phyloP scores from a whole-genome alignment of 169 alveolate species.

The Nephromyces sp. region DNA sequence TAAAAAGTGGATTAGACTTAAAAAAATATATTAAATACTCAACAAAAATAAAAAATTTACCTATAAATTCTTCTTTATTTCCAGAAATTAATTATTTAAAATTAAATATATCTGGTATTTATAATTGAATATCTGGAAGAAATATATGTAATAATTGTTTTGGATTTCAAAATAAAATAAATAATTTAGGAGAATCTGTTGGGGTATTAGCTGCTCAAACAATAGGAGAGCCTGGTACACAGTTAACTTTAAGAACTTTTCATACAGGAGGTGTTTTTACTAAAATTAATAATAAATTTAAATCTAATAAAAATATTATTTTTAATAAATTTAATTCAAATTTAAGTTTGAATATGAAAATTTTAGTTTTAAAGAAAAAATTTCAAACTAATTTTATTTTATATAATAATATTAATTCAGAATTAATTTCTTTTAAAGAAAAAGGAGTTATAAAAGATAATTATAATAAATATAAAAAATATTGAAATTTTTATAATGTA shows the following conservation, averaged over 20 bases:
- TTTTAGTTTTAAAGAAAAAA: no score
- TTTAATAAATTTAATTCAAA: neutral
- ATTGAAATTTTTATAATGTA: neutral
- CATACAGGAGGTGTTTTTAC: slow-evolving; percentile 35
- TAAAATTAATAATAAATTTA: neutral
- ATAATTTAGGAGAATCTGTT: slow-evolving; percentile 14
- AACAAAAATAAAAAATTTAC: no score
- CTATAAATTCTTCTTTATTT: no score
- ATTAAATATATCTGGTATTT: slow-evolving; percentile 14
- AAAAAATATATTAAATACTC: neutral
- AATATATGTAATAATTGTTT: slow-evolving; percentile 21
- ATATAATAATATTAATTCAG: neutral
- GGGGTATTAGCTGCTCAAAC: slow-evolving; percentile 33
- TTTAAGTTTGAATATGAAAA: slow-evolving; percentile 6
- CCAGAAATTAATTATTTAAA: slow-evolving; percentile 22
- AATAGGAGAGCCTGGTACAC: slow-evolving; percentile 47
- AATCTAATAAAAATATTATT: neutral
- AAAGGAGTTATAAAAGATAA: neutral
- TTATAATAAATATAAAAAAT: neutral
- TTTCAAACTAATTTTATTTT: neutral
- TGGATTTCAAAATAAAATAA: neutral
- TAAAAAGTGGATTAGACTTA: slow-evolving; percentile 7
- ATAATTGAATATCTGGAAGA: slow-evolving; percentile 21
- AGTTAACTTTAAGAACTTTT: slow-evolving; percentile 36
- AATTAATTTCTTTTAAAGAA: neutral